Conservation (phyloP, 129 eudicot species). For the Pittosporum tobira region DNA sequence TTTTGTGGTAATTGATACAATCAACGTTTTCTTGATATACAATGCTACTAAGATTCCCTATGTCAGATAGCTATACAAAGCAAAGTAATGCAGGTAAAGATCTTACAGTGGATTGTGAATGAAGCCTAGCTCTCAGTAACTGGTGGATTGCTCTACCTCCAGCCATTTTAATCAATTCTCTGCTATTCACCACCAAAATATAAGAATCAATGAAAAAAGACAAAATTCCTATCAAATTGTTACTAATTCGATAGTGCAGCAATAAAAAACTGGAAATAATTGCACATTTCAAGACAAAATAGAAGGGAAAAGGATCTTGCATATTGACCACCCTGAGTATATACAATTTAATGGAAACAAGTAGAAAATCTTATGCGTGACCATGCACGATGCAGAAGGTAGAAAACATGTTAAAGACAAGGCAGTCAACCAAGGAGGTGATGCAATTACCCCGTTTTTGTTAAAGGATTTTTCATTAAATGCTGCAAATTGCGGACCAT, state of each 20-base stretch:
- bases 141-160: slow-evolving; percentile 64
- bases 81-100: slow-evolving; percentile 3
- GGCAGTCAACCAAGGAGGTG: background rate
- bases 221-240: background rate
- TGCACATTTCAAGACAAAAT: background rate
- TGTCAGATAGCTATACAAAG: background rate
- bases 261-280: background rate
- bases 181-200: slow-evolving; percentile 8
- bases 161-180: slow-evolving; percentile 41
- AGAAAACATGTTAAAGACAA: no score
- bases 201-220: background rate
- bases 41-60: no score
- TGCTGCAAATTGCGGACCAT: background rate
- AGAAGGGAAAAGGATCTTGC: background rate
- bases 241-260: background rate
- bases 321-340: no score
- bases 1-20: background rate
- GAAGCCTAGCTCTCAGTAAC: slow-evolving; percentile 57
- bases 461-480: background rate
- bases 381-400: no score
- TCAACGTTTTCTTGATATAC: background rate
- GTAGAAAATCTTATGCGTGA: no score
- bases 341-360: no score
- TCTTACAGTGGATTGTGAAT: slow-evolving; percentile 56
- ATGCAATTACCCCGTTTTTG: background rate